phyloP scores from a whole-genome alignment of 768 basidiomycete genomes.

The Suillus bovinus region DNA sequence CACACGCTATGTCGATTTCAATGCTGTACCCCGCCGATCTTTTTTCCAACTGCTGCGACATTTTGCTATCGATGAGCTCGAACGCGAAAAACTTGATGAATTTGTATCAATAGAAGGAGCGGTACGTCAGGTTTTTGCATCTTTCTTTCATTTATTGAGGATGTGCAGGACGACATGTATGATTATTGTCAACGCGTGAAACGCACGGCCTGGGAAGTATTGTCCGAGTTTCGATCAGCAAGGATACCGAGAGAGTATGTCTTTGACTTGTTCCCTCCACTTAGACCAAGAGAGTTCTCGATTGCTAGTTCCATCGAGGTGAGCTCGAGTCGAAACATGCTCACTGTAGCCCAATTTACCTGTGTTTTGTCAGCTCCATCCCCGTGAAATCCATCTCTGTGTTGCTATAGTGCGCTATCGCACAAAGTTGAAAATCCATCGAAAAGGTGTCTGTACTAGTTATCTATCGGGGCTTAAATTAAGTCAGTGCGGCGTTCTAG shows the following conservation, averaged over 20 bases:
- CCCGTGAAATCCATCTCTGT: constrained; percentile 77
- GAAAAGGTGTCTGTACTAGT: constrained; percentile 82
- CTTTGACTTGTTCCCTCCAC: constrained; percentile 84
- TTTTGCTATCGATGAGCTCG: constrained; percentile 75
- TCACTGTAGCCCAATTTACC: not conserved
- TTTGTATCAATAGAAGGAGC: constrained; percentile 74
- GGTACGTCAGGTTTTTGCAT: constrained; percentile 39
- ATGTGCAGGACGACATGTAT: constrained; percentile 82
- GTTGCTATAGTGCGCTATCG: constrained; percentile 90
- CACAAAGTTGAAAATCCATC: constrained; percentile 79
- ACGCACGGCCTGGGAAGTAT: constrained; percentile 80
- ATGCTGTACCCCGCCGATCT: constrained; percentile 78
- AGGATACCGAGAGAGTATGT: constrained; percentile 80
- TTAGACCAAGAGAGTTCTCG: constrained; percentile 90
- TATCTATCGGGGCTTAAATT: constrained; percentile 65
- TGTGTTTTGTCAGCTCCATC: constrained; percentile 45
- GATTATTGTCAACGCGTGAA: constrained; percentile 82
- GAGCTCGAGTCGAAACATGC: not conserved
- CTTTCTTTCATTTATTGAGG: constrained; percentile 9
- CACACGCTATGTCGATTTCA: constrained; percentile 79
- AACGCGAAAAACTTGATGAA: constrained; percentile 82
- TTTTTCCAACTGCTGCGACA: constrained; percentile 84
- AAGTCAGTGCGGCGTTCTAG: constrained; percentile 42
- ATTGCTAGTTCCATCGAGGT: constrained; percentile 79
- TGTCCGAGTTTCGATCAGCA: constrained; percentile 78